These are phyloP conservation scores for Eragrostis curvula DNA, from an alignment of 176 grass and related monocot species.

Conservation along the genomic window DNA sequence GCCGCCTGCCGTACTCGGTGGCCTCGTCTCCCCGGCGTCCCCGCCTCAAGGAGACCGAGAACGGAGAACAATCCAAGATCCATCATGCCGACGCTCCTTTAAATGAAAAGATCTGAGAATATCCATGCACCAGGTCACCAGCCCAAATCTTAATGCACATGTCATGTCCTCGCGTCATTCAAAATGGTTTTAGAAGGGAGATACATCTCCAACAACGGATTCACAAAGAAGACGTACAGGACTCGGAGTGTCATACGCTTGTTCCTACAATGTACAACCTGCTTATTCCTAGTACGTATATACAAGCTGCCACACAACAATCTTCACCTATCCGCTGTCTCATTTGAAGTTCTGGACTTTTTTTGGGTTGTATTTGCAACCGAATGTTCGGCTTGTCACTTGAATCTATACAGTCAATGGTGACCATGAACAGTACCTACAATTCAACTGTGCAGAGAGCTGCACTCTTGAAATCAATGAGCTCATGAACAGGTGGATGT, in stretches of 20 bases:
- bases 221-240: neutral
- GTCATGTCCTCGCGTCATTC: neutral
- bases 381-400: neutral
- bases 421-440: conserved; percentile 33
- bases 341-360: neutral
- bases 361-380: conserved; percentile 19
- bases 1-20: neutral
- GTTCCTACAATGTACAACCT: neutral
- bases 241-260: neutral
- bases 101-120: neutral
- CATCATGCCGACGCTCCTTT: neutral
- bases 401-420: conserved; percentile 43
- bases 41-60: neutral
- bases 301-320: conserved; percentile 4
- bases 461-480: conserved; percentile 65
- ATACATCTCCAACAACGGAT: too few relatives aligned
- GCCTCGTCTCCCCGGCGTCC: neutral
- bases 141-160: neutral
- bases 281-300: conserved; percentile 24
- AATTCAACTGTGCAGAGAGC: conserved; percentile 73
- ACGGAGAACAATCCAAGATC: conserved; percentile 32
- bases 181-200: neutral
- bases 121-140: neutral
- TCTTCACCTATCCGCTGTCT: neutral
- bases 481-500: conserved; percentile 52